Evolutionary conservation across 345 rosid species (phyloP), one percentile per base, ranked within the genome.

Genomic region (Bruguiera gymnorhiza): DNA sequence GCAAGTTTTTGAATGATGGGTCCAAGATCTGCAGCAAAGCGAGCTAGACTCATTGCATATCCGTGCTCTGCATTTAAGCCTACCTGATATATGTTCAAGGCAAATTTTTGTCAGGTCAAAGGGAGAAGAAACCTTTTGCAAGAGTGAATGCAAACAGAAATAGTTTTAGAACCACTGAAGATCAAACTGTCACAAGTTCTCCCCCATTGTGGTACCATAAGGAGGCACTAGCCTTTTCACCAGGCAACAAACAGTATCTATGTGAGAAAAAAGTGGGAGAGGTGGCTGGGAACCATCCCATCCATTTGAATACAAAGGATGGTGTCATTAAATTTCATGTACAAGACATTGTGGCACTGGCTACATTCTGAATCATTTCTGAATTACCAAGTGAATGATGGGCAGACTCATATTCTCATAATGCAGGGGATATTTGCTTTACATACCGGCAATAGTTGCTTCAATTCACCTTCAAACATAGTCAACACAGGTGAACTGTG

Each of bases 11-110:
- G 90, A 70, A 76, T 91, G 69, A 75, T 85, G 53, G 98, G 98
- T 54, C 99, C 98, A 11, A 95, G 92, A 74, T 82, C 81, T 3
- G 94, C 86, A 58, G 99, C 96, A 66, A 82, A 95, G 50, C 90
- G 92, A 76, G 97, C 88, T 60, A 95, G 76, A 78, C 99, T 95
- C 77, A 89, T 87, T 11, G 98, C 91, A 68, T 95, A 95, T 29
- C 94, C 92, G 48, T 83, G 82, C 75, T 92, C 96, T 34, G 85
- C 64, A 70, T 81, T 85, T 54, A 95, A 70, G 57, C 97, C 98
- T 67, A 95, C 98, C 98, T 95, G 84, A 75, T 79, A 62, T 54
- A 67, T 36, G 29, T 58, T 34, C 64, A 72, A 51, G 52, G 66
- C 34, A 65, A 46, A 75, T 74, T 29, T 46, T 48, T 60, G 46